Evolutionary conservation across 2,329 filamentous ascomycete species (phyloP), one percentile per base, ranked within the genome.

Genomic region (Trichophaea hybrida): DNA sequence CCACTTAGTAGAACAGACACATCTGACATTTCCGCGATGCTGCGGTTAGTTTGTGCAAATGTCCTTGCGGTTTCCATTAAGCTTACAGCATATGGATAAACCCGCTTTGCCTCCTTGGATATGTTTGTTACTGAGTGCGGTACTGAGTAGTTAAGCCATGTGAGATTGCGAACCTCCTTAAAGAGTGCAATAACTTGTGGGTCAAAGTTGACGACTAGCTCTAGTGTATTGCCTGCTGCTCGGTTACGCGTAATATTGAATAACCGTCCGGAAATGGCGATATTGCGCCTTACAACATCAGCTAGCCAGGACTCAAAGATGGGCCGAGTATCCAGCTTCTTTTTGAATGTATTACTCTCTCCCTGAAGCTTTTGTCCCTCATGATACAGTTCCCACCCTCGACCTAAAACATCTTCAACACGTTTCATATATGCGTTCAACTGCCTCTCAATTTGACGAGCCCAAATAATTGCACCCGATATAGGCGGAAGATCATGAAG

Each of bases 21-120:
- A 66, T 91, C 86, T 8, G 84, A 80, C 87, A 98, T 91, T 58
- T 85, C 81, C 15, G 82, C 77, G 61, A 98, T 94, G 55, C 86
- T 82, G 34, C 88, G 83, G 67, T 85, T 84, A 0, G 89, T 96
- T 73, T 97, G 91, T 1, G 88, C 81, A 64, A 94, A 85, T 0
- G 89, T 97, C 60, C 90, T 82, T n/a, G 97, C 88, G 69, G 89
- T 97, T 74, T 99, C 93, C 89, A 98, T 98, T 66, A 99, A 75
- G 70, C 90, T 97, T 65, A 98, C 90, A 31, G 94, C 93, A 69
- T 94, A 98, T 0, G 93, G 93, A 68, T 99, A 99, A 3, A 98
- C 93, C 57, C 93, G 82, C 74, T 96, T 95, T n/a, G 93, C 94
- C 71, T 98, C 93, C 72, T 97, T 98, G 0, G 94, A 94, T 57